These are phyloP conservation scores for Pseudopithomyces maydicus DNA, from an alignment of 2,329 filamentous ascomycete genomes.

Conservation along the genomic window DNA sequence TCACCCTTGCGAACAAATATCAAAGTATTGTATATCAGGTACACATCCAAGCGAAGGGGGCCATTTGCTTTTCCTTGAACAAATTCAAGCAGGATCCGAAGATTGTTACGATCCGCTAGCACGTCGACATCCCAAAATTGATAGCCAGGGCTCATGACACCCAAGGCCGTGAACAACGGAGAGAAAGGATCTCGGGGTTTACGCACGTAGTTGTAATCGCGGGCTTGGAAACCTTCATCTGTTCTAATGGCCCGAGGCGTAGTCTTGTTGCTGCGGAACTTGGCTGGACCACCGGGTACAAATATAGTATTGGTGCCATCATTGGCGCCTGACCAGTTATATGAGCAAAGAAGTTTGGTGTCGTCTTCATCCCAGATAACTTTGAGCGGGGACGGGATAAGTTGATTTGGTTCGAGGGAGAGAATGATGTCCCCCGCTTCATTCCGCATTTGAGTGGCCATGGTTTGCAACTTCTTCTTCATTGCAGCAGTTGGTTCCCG, in stretches of 20 bases:
- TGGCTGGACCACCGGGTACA: conserved; percentile 32
- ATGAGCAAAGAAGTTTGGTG: conserved; percentile 31
- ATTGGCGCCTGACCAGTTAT: conserved; percentile 32
- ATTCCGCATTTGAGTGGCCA: conserved; percentile 15
- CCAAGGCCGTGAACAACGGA: conserved; percentile 32
- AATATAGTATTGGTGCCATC: conserved; percentile 33
- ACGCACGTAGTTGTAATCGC: conserved; percentile 35
- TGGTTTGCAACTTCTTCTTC: conserved; percentile 20
- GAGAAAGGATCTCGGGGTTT: conserved; percentile 29
- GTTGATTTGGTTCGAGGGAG: conserved; percentile 15
- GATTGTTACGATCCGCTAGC: conserved; percentile 35
- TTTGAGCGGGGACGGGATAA: conserved; percentile 14
- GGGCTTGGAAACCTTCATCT: conserved; percentile 28
- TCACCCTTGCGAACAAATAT: conserved; percentile 32
- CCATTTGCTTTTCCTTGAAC: conserved; percentile 28
- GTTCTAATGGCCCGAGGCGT: conserved; percentile 23
- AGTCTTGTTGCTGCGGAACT: conserved; percentile 17
- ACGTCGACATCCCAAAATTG: conserved; percentile 29
- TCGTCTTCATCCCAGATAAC: conserved; percentile 30
- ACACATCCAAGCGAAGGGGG: conserved; percentile 31
- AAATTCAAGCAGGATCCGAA: conserved; percentile 32
- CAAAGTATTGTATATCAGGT: conserved; percentile 29
- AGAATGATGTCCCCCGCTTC: conserved; percentile 24
- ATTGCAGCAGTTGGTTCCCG: conserved; percentile 17
- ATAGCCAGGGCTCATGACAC: conserved; percentile 26